These are phyloP conservation scores for Kuraishia cidri DNA, from an alignment of 805 yeast genomes.

Conservation along the genomic window DNA sequence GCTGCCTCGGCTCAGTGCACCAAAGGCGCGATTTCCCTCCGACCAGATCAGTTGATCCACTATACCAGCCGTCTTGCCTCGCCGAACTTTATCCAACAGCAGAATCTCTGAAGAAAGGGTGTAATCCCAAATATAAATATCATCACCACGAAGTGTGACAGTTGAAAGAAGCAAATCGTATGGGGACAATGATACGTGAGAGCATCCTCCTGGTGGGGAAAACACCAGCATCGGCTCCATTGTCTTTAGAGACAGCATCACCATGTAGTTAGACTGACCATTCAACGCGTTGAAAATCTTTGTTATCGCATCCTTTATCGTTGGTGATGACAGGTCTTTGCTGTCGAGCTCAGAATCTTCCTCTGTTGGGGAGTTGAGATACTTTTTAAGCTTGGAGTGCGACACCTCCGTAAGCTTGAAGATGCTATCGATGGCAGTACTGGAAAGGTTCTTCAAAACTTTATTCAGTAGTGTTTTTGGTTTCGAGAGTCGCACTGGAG, in stretches of 20 bases:
- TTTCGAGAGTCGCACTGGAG: conserved; percentile 25
- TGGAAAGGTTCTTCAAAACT: conserved; percentile 38
- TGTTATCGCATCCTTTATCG: conserved; percentile 11
- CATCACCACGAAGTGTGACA: conserved; percentile 50
- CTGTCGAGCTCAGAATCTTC: neutral
- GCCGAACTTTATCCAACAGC: conserved; percentile 44
- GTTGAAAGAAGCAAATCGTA: conserved; percentile 49
- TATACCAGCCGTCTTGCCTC: conserved; percentile 57
- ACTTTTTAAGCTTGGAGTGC: conserved; percentile 30
- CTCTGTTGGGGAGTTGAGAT: conserved; percentile 14
- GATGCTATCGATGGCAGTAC: conserved; percentile 43
- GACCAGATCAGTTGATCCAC: conserved; percentile 48
- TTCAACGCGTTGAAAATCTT: conserved; percentile 18
- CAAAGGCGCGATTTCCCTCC: conserved; percentile 30
- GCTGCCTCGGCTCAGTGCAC: conserved; percentile 39
- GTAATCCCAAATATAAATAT: conserved; percentile 55
- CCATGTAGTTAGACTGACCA: conserved; percentile 23
- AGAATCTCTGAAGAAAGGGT: conserved; percentile 43
- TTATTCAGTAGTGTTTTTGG: conserved; percentile 37
- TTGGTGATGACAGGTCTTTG: neutral
- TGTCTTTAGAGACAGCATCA: conserved; percentile 37
- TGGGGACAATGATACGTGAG: conserved; percentile 52
- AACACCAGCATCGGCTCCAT: conserved; percentile 31
- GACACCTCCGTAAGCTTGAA: conserved; percentile 39
- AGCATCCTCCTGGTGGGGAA: conserved; percentile 54